phyloP scores from a whole-genome alignment of 2,329 filamentous ascomycete species.

The Tolypocladium ophioglossoides region DNA sequence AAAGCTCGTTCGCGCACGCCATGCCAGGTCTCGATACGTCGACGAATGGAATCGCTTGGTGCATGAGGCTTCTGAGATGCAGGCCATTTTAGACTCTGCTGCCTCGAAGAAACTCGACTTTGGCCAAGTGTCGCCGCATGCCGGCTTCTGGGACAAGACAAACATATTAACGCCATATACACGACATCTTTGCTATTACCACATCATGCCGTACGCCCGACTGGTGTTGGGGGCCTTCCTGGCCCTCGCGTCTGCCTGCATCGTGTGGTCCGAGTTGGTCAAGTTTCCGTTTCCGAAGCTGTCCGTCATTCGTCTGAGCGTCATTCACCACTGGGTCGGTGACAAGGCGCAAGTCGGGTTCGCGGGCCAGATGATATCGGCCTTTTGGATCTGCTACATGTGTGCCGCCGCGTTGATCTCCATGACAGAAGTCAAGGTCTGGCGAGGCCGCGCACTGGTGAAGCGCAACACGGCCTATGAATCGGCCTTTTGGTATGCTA shows the following conservation, averaged over 20 bases:
- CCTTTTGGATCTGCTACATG: conserved; percentile 94
- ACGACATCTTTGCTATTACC: conserved; percentile 67
- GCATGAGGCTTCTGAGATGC: conserved; percentile 60
- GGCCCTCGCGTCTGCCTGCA: conserved; percentile 64
- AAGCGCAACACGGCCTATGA: conserved; percentile 86
- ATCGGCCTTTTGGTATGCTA: conserved; percentile 90
- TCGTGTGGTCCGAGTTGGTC: conserved; percentile 90
- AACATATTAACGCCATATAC: conserved; percentile 68
- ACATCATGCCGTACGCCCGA: conserved; percentile 59
- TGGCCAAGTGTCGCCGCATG: conserved; percentile 43
- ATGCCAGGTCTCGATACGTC: conserved; percentile 72
- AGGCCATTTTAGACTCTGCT: conserved; percentile 74
- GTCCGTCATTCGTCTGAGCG: conserved; percentile 56
- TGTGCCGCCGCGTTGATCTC: conserved; percentile 78
- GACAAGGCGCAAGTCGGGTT: conserved; percentile 71
- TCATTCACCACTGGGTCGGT: conserved; percentile 65
- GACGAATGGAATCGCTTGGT: conserved; percentile 80
- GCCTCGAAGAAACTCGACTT: conserved; percentile 75
- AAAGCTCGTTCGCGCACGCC: conserved; percentile 68
- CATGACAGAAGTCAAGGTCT: conserved; percentile 90
- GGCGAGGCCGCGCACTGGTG: conserved; percentile 87
- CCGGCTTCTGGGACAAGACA: conserved; percentile 41
- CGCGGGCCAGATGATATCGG: conserved; percentile 73
- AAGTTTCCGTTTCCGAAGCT: conserved; percentile 70
- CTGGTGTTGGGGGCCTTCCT: conserved; percentile 57